Base-by-base conservation (phyloP, 495 filamentous ascomycete species). In the Penicillium diatomitis region DNA sequence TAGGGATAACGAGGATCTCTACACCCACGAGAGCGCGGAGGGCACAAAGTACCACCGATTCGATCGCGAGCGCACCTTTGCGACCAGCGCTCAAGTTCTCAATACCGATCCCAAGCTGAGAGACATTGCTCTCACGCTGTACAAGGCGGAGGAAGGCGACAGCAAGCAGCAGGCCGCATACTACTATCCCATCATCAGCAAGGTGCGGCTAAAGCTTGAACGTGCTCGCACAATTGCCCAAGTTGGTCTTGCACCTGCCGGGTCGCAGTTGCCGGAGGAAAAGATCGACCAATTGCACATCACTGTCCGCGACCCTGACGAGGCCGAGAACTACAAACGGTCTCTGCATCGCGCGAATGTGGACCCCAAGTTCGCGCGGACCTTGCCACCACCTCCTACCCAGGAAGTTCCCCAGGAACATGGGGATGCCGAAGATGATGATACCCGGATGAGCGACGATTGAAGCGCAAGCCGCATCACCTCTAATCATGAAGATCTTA, bases 141-240 rank as follows among this genome's bases (percentile, higher is more conserved):
- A 85, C 61, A 72, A 86, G 50, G 79, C 78, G 33, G 80, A 84
- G 48, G 51, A 63, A 8, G 49, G 53, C 7, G 60, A 63, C 11
- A 49, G 46, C 33, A 72, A 80, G 50, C 81, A 80, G 58, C 82
- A 78, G 54, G 92, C 78, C 12, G 90, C 87, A 6, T 96, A 87
- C 67, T 96, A 90, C 63, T 97, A 96, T 56, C 89, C 90, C 0
- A 80, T 97, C 52, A 67, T 87, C 46, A 85, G 88, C 67, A 83
- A 78, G 58, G 77, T 74, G 30, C 72, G 73, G 20, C 67, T 86
- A 30, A 76, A 81, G 66, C 77, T 80, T 4, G 74, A 76, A 55
- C 66, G 82, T 48, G 68, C 69, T 32, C 69, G 69, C 43, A 80
- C 73, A 34, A 69, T 76, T 12, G 74, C 71, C 5, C 67, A 72